phyloP scores from a whole-genome alignment of 352 stramenopile genomes.

The Halophytophthora batemanensis region DNA sequence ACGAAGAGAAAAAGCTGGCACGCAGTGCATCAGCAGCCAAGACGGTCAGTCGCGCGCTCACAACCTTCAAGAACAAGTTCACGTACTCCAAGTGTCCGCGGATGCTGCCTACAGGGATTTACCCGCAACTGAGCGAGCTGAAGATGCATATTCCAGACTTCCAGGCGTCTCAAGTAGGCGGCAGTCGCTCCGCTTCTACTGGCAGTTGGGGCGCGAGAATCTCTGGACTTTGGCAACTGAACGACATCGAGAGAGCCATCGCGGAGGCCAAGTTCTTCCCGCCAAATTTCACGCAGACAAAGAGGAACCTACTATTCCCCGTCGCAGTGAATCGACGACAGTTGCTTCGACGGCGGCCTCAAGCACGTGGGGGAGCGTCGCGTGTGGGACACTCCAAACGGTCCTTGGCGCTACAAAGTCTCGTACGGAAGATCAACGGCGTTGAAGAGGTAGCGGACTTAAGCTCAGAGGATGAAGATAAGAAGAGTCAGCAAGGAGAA shows the following conservation, averaged over 20 bases:
- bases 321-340: conserved; percentile 35
- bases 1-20: conserved; percentile 88
- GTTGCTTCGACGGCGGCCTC: conserved; percentile 33
- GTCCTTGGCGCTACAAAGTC: conserved; percentile 38
- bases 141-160: conserved; percentile 82
- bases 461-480: conserved; percentile 23
- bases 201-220: conserved; percentile 4
- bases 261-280: conserved; percentile 45
- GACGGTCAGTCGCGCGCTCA: conserved; percentile 74
- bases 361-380: conserved; percentile 13
- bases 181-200: conserved; percentile 31
- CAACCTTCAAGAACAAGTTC: conserved; percentile 89
- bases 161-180: conserved; percentile 67
- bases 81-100: conserved; percentile 76
- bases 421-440: conserved; percentile 55
- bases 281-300: conserved; percentile 25
- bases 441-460: conserved; percentile 22
- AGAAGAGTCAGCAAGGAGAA: conserved; percentile 7
- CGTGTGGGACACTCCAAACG: conserved; percentile 39
- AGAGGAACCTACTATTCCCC: conserved; percentile 38
- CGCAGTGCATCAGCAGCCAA: conserved; percentile 75
- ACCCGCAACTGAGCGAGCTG: conserved; percentile 43
- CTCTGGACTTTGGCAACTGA: conserved; percentile 53
- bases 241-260: conserved; percentile 58
- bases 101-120: conserved; percentile 63